Evolutionary conservation across 2,329 filamentous ascomycete species (phyloP), one percentile per base, ranked within the genome.

Genomic region (Cryphonectria japonica): DNA sequence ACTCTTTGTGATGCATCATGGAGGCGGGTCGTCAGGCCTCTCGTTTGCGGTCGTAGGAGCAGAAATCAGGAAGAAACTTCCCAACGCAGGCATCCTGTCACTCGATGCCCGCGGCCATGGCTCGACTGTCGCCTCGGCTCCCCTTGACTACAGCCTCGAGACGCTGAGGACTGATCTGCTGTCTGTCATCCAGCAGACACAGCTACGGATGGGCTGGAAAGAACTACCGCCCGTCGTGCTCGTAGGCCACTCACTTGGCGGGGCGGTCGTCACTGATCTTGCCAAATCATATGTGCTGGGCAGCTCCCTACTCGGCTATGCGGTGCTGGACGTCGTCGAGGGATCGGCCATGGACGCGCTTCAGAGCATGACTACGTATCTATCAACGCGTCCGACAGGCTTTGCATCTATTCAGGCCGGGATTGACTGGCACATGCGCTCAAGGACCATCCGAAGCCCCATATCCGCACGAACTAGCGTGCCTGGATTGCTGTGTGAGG

Each of bases 261-360:
- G 96, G 19, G 95, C 95, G 8, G 93, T 98, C 0, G 90, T 97
- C 11, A 97, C 94, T 0, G 90, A 97, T 77, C 85, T 97, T 69
- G 94, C 95, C 16, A 89, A 88, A 77, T 86, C 86, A 26, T 89
- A 89, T 0, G 83, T 85, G 54, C 83, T 97, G 50, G 93, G 92
- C 1, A 80, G 82, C 52, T 87, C 90, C 37, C 80, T 98, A 1
- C 84, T 98, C 22, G 96, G 93, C 29, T 97, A 95, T 81, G 93
- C 91, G 3, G 95, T 98, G 9, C 85, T 99, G 22, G 96, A 99
- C 81, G 94, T 99, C 5, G 96, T 99, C 39, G 96, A 99, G 81
- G 93, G 96, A 14, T 97, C 93, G 0, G 96, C 96, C 46, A 95
- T 99, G 81, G 96, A 98, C 79, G 95, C 96, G 2, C 85, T 99